Percentiles rank a stretch among this genome's conserved stretches.
Conservation (phyloP, 345 rosid genomes). For the Eucalyptus regnans region DNA sequence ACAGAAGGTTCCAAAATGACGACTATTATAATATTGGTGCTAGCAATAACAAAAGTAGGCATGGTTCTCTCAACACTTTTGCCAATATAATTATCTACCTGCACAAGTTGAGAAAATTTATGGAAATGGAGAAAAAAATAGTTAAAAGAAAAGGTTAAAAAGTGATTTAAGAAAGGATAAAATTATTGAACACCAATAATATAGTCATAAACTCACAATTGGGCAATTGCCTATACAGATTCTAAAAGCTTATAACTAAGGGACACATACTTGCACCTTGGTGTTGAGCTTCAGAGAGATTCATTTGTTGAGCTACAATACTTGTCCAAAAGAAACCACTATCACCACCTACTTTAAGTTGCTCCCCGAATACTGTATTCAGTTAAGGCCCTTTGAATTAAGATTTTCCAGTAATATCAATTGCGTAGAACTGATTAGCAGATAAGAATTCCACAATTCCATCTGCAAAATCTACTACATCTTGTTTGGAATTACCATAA, state of each 20-base stretch:
- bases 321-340: not conserved
- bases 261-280: not conserved
- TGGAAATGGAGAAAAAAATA: not conserved
- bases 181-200: not conserved
- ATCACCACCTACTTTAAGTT: not conserved
- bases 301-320: not conserved
- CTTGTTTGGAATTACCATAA: not conserved
- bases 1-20: not conserved
- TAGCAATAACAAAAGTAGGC: not conserved
- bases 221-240: not conserved
- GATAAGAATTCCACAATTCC: not conserved
- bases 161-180: not conserved
- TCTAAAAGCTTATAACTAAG: not conserved
- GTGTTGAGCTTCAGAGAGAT: not conserved
- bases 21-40: not conserved
- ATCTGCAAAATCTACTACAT: not conserved
- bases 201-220: not conserved
- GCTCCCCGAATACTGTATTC: not conserved
- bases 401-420: not conserved
- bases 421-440: not conserved
- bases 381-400: not conserved
- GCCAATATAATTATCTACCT: not conserved
- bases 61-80: not conserved
- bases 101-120: not conserved
- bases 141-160: not conserved